These are phyloP conservation scores for Sclerotinia minor DNA, from an alignment of 2,329 filamentous ascomycete species.

Conservation along the genomic window DNA sequence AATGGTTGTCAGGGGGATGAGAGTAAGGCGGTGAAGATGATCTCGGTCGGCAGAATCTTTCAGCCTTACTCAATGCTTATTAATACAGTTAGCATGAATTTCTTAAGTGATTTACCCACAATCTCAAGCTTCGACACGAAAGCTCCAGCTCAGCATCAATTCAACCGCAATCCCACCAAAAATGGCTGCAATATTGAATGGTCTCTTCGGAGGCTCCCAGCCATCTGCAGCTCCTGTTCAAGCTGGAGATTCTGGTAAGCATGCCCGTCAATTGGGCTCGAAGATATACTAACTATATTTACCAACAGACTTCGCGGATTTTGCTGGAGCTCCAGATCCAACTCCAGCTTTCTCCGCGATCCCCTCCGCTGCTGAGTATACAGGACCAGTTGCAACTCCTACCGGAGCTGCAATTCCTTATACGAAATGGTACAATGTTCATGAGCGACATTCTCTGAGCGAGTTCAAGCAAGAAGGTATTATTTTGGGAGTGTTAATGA, in stretches of 20 bases:
- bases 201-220: constrained; percentile 68
- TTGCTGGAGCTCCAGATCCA: constrained; percentile 74
- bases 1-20: constrained; percentile 13
- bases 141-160: constrained; percentile 27
- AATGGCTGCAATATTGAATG: constrained; percentile 48
- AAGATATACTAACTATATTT: constrained; percentile 26
- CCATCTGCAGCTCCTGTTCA: constrained; percentile 53
- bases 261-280: constrained; percentile 14
- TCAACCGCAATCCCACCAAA: constrained; percentile 22
- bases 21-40: neutral
- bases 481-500: constrained; percentile 71
- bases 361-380: constrained; percentile 48
- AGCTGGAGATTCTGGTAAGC: constrained; percentile 62
- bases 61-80: neutral
- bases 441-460: constrained; percentile 79
- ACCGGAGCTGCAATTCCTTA: constrained; percentile 62
- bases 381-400: constrained; percentile 47
- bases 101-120: constrained; percentile 3
- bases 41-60: neutral
- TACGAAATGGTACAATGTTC: constrained; percentile 95
- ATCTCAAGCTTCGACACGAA: constrained; percentile 21
- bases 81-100: constrained; percentile 6
- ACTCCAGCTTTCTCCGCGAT: constrained; percentile 50
- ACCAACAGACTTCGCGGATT: constrained; percentile 87
- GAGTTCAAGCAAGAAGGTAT: constrained; percentile 89